These are phyloP conservation scores for Lachancea sp. DNA, from an alignment of 805 yeast genomes.

Conservation along the genomic window DNA sequence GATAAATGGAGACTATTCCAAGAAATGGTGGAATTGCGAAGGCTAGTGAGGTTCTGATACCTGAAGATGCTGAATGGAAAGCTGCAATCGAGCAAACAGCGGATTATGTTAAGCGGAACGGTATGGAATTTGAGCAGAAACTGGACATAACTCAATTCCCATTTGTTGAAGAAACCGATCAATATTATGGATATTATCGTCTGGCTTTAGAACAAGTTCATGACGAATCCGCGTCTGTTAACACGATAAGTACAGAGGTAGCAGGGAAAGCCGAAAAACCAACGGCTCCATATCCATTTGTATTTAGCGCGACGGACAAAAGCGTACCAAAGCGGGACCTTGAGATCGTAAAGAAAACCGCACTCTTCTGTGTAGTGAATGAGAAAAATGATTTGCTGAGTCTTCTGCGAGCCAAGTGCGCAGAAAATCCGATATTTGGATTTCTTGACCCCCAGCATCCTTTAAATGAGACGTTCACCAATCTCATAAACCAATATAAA, in stretches of 20 bases:
- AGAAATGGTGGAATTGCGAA: constrained; percentile 15
- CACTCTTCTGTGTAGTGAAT: constrained; percentile 58
- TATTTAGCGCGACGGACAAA: constrained; percentile 27
- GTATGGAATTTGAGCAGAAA: constrained; percentile 59
- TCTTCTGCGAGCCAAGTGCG: constrained; percentile 34
- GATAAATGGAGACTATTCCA: constrained; percentile 1
- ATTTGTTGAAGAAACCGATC: constrained; percentile 53
- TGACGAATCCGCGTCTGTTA: no score
- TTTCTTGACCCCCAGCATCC: constrained; percentile 60
- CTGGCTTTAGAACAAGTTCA: constrained; percentile 18
- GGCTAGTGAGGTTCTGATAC: constrained; percentile 44
- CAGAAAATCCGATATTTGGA: constrained; percentile 52
- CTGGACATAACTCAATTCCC: constrained; percentile 51
- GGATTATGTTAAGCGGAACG: constrained; percentile 62
- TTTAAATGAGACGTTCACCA: constrained; percentile 44
- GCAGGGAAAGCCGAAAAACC: not conserved
- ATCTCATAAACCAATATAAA: constrained; percentile 52
- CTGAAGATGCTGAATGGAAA: constrained; percentile 43
- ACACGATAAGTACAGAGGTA: no score
- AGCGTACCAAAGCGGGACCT: constrained; percentile 55
- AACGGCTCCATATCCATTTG: constrained; percentile 10
- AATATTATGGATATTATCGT: constrained; percentile 52
- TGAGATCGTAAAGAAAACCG: constrained; percentile 64
- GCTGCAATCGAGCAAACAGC: constrained; percentile 66
- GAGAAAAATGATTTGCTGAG: constrained; percentile 41